Evolutionary conservation across 495 filamentous ascomycete species (phyloP), one percentile per base, ranked within the genome.

Genomic region (Zalerion maritima): DNA sequence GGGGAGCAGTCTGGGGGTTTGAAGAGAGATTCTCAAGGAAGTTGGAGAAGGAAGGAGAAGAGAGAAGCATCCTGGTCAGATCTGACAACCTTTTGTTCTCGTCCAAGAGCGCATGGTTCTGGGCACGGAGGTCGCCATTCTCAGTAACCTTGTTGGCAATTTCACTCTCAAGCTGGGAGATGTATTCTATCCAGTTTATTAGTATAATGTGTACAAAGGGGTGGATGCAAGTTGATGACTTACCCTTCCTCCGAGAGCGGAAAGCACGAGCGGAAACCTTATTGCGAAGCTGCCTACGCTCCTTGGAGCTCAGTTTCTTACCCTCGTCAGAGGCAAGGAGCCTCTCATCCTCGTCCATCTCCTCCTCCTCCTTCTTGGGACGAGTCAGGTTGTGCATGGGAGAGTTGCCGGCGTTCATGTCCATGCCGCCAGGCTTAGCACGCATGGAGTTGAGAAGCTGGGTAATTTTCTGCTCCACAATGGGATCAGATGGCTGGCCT

Each of bases 221-320:
- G 15, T 8, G 1, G 6, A 10, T 11, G 8, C 7, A 14, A 20
- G 20, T 0, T 11, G 19, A n/a, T n/a, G n/a, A 45, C 71, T 61
- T 71, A 94, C 89, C 87, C 64, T 99, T 99, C 57, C 89, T 75
- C 38, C 89, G 66, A 15, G 83, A 91, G 19, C 89, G 77, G 72
- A 99, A 99, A 22, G 85, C 86, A 32, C 89, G 74, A 35, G 89
- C 89, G 21, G 89, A 99, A 6, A 99, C 89, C 56, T 99, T 99
- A 65, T 99, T 99, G 24, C 89, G 72, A 4, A 99, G 57, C 52
- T 96, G 89, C 21, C 89, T 73, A 21, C 89, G 73, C 57, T 94
- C 83, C 53, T 94, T 93, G 62, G 79, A 85, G 53, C 69, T 84
- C 21, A 99, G 66, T 56, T 92, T 93, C 72, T 99, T 99, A 24